phyloP scores from a whole-genome alignment of 2,329 filamentous ascomycete genomes.

The Pseudomassariella vexata region DNA sequence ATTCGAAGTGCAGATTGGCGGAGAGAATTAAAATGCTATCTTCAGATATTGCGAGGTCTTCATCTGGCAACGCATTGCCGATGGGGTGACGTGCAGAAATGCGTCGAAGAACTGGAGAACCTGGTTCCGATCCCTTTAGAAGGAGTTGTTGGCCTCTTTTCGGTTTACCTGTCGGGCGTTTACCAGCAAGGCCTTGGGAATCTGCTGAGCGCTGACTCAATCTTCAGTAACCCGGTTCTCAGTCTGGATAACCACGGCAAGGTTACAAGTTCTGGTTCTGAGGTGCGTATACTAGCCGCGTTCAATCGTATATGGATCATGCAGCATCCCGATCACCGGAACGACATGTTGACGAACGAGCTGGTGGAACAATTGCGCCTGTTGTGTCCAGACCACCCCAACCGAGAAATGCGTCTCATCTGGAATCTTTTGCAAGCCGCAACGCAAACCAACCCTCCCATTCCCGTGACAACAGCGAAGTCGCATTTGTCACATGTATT shows the following conservation, averaged over 20 bases:
- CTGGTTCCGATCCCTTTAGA: slow-evolving; percentile 34
- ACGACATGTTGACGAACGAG: slow-evolving; percentile 52
- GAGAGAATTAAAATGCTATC: slow-evolving; percentile 58
- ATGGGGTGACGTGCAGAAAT: slow-evolving; percentile 58
- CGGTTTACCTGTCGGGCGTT: slow-evolving; percentile 68
- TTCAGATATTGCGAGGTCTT: slow-evolving; percentile 66
- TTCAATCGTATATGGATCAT: slow-evolving; percentile 70
- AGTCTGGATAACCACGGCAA: slow-evolving; percentile 47
- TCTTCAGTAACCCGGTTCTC: slow-evolving; percentile 61
- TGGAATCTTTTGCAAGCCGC: slow-evolving; percentile 72
- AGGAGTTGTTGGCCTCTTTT: slow-evolving; percentile 46
- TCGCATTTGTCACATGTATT: slow-evolving; percentile 70
- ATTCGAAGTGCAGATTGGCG: slow-evolving; percentile 59
- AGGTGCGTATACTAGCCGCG: slow-evolving; percentile 59
- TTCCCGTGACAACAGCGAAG: slow-evolving; percentile 71
- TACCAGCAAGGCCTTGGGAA: slow-evolving; percentile 74
- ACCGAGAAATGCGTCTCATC: slow-evolving; percentile 70
- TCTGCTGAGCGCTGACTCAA: slow-evolving; percentile 58
- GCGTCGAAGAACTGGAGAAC: slow-evolving; percentile 46
- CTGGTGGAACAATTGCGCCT: slow-evolving; percentile 62
- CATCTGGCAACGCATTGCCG: slow-evolving; percentile 65
- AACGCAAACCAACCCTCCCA: slow-evolving; percentile 54
- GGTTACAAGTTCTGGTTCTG: too few species aligned
- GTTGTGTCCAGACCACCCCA: slow-evolving; percentile 63
- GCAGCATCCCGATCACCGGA: slow-evolving; percentile 52